phyloP scores from a whole-genome alignment of 225 moss, liverwort and hornwort genomes.

The Sphagnum tenellum region DNA sequence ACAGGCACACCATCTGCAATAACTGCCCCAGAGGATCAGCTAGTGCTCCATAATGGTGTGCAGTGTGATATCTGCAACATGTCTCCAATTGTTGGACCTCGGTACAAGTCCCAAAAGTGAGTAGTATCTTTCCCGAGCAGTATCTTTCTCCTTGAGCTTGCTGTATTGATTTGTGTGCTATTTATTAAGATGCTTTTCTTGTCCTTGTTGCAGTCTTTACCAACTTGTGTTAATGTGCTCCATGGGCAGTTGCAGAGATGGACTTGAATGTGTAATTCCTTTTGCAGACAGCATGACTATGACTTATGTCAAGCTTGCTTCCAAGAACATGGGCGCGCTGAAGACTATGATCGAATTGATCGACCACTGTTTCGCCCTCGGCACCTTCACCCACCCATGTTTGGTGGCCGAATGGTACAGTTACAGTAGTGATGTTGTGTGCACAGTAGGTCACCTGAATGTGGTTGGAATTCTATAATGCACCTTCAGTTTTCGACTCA shows the following conservation, averaged over 20 bases:
- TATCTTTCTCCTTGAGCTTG: too few relatives aligned
- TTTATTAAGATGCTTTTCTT: too few relatives aligned
- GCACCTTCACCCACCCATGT: constrained; percentile 25
- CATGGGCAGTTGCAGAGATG: too few relatives aligned
- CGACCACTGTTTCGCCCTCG: constrained; percentile 63
- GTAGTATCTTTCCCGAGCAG: background rate
- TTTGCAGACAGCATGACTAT: constrained; percentile 61
- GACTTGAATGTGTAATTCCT: background rate
- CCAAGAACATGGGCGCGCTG: constrained; percentile 21
- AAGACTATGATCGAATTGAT: constrained; percentile 63
- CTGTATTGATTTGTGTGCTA: too few relatives aligned
- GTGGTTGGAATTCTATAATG: too few relatives aligned
- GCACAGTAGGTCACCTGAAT: too few relatives aligned
- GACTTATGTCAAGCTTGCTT: constrained; percentile 67
- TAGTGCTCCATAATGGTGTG: constrained; percentile 41
- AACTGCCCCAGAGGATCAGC: constrained; percentile 17
- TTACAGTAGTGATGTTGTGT: background rate
- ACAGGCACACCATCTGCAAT: background rate
- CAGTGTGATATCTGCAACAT: constrained; percentile 68
- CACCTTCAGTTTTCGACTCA: too few relatives aligned
- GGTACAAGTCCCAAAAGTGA: constrained; percentile 78
- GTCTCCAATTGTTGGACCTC: constrained; percentile 59
- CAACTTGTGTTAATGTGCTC: too few relatives aligned
- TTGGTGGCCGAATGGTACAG: constrained; percentile 21
- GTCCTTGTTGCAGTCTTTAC: too few relatives aligned